phyloP scores from a whole-genome alignment of 257 asterid species.

The Cynanchum wilfordii region DNA sequence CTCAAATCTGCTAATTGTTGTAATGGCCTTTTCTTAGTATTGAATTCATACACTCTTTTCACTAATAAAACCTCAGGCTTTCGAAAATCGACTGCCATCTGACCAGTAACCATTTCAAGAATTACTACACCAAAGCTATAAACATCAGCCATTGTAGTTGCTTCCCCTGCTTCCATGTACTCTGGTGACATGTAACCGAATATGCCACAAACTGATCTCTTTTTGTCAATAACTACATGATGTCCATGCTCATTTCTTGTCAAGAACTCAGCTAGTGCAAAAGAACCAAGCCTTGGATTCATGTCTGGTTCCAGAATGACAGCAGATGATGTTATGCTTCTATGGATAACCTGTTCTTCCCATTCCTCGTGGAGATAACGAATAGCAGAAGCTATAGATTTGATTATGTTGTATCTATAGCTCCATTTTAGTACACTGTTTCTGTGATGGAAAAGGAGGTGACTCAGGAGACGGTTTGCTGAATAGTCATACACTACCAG shows the following conservation, averaged over 20 bases:
- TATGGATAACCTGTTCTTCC: slow-evolving; percentile 95
- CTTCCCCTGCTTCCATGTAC: slow-evolving; percentile 68
- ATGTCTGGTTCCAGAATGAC: slow-evolving; percentile 59
- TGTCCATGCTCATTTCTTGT: slow-evolving; percentile 66
- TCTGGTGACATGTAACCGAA: slow-evolving; percentile 90
- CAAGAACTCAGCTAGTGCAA: slow-evolving; percentile 84
- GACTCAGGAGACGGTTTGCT: slow-evolving; percentile 42
- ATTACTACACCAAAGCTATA: slow-evolving; percentile 87
- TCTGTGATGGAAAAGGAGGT: slow-evolving; percentile 49
- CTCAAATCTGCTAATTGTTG: slow-evolving; percentile 62
- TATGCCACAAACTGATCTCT: slow-evolving; percentile 60
- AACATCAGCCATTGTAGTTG: slow-evolving; percentile 80
- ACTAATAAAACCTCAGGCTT: slow-evolving; percentile 53
- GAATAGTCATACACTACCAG: slow-evolving; percentile 82
- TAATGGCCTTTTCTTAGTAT: slow-evolving; percentile 36
- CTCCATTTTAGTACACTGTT: slow-evolving; percentile 40
- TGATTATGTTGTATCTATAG: slow-evolving; percentile 61
- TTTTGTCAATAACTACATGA: slow-evolving; percentile 53
- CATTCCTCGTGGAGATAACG: slow-evolving; percentile 92
- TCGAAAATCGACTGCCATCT: slow-evolving; percentile 76
- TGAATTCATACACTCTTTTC: slow-evolving; percentile 48
- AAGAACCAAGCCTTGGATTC: slow-evolving; percentile 86
- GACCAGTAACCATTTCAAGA: slow-evolving; percentile 76
- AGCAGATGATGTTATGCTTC: slow-evolving; percentile 87
- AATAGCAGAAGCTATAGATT: slow-evolving; percentile 79